Evolutionary conservation across 129 eudicot species (phyloP).

Genomic region (sunflower (Helianthus annuus)): HanXRQr2.0-SUNRISE NC_035440.2:30756747-30757246

Average conservation of each 20-base stretch:
- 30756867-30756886: neutral
- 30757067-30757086: constrained; percentile 58
- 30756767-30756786: neutral
- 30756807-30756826: neutral
- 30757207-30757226: constrained; percentile 17
- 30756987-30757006: constrained; percentile 24
- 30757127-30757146: constrained; percentile 27
- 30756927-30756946: neutral
- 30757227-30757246: constrained; percentile 33
- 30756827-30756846: neutral
- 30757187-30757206: constrained; percentile 31
- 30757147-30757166: constrained; percentile 26
- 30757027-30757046: constrained; percentile 17
- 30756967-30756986: neutral
- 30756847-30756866: neutral
- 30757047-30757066: constrained; percentile 24
- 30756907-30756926: neutral
- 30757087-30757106: constrained; percentile 24
- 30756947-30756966: neutral
- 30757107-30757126: constrained; percentile 34
- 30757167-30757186: neutral
- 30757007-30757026: constrained; percentile 32
- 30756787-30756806: neutral
- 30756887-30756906: neutral
- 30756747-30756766: constrained; percentile 20